phyloP scores from a whole-genome alignment of 306 rosid species.

The Corylus heterophylla region DNA sequence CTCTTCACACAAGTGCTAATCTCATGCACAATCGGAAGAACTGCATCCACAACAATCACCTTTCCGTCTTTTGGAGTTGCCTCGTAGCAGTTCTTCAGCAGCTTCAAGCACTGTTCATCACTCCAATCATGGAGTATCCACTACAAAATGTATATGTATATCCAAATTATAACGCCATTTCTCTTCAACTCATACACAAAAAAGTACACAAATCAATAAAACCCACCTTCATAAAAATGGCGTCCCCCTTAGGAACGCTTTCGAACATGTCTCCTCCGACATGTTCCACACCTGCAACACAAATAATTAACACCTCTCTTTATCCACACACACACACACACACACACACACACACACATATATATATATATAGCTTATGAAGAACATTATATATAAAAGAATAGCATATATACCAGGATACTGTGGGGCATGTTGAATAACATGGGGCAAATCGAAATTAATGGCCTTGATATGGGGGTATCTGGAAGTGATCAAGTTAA shows the following conservation, averaged over 20 bases:
- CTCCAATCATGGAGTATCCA: slow-evolving; percentile 19
- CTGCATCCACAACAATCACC: slow-evolving; percentile 28
- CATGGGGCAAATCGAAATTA: slow-evolving; percentile 12
- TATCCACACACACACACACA: neutral
- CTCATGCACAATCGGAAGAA: slow-evolving; percentile 19
- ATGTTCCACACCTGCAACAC: slow-evolving; percentile 31
- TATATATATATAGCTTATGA: too few relatives aligned
- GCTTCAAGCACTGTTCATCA: slow-evolving; percentile 31
- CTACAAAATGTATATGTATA: too few relatives aligned
- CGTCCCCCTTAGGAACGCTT: slow-evolving; percentile 25
- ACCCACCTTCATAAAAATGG: slow-evolving; percentile 33
- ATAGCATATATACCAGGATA: slow-evolving; percentile 20
- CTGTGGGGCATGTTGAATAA: slow-evolving; percentile 1
- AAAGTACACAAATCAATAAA: too few relatives aligned
- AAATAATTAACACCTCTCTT: neutral
- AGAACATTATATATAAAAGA: neutral
- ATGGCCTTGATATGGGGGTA: neutral
- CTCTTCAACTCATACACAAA: too few relatives aligned
- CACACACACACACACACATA: too few relatives aligned
- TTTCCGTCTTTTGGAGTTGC: slow-evolving; percentile 29
- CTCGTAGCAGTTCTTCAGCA: slow-evolving; percentile 31
- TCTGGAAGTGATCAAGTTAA: slow-evolving; percentile 6
- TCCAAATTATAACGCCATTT: too few relatives aligned
- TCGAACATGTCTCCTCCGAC: slow-evolving; percentile 39
- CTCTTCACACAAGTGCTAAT: neutral